These are phyloP conservation scores for Nemophila menziesii DNA, from an alignment of 257 asterid species.

Conservation along the genomic window DNA sequence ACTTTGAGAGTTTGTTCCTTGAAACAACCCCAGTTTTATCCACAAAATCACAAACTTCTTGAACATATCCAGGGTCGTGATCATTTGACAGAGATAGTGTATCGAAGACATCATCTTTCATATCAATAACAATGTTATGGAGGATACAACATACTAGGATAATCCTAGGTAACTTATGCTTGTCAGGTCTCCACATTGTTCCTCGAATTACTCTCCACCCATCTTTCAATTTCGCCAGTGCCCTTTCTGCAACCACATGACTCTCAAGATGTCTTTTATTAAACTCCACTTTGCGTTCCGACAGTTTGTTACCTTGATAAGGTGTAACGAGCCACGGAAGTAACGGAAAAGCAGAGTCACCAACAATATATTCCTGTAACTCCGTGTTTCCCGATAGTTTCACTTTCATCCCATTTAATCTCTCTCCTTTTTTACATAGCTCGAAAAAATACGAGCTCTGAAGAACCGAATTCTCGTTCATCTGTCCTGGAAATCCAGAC, in stretches of 20 bases:
- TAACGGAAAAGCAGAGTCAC: conserved; percentile 53
- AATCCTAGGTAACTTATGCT: conserved; percentile 73
- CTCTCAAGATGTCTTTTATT: conserved; percentile 40
- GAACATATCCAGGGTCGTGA: conserved; percentile 54
- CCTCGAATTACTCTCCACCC: conserved; percentile 73
- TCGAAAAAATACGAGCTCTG: conserved; percentile 41
- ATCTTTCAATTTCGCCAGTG: conserved; percentile 55
- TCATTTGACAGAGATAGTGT: conserved; percentile 18
- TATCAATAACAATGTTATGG: conserved; percentile 71
- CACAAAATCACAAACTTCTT: conserved; percentile 38
- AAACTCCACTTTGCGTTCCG: conserved; percentile 31
- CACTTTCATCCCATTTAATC: conserved; percentile 41
- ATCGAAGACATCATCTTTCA: conserved; percentile 46
- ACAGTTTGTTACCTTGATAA: conserved; percentile 35
- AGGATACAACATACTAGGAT: conserved; percentile 80
- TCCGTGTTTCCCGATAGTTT: no score
- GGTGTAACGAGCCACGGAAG: conserved; percentile 86
- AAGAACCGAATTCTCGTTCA: conserved; percentile 46
- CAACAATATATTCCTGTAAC: conserved; percentile 52
- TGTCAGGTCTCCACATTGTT: conserved; percentile 86
- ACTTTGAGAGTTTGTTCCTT: conserved; percentile 41
- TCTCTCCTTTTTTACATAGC: conserved; percentile 45
- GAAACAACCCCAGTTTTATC: conserved; percentile 29
- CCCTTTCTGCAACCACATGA: conserved; percentile 39
- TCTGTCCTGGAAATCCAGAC: conserved; percentile 80